phyloP scores from a whole-genome alignment of 495 filamentous ascomycete genomes.

The Talaromyces nanjingensis region DNA sequence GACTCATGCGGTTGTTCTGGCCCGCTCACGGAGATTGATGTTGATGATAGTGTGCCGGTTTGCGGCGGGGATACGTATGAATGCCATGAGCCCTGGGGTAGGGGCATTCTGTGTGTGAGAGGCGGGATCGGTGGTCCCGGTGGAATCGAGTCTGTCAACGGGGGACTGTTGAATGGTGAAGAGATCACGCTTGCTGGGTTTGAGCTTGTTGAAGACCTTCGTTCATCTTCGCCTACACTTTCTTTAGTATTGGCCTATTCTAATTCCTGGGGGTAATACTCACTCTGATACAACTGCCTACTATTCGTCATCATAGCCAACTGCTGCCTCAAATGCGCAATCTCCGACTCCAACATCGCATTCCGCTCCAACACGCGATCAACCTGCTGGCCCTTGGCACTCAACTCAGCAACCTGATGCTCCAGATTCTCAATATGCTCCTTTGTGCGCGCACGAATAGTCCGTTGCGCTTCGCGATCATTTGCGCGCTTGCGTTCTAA shows the following conservation, averaged over 20 bases:
- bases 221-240: conserved; percentile 4
- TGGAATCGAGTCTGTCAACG: conserved; percentile 3
- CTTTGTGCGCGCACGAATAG: conserved; percentile 54
- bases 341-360: conserved; percentile 48
- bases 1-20: not conserved
- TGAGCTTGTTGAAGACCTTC: conserved; percentile 10
- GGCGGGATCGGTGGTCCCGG: conserved; percentile 8
- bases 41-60: not conserved
- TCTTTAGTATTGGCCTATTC: not conserved
- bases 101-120: conserved; percentile 4
- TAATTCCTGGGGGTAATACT: not conserved
- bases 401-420: conserved; percentile 43
- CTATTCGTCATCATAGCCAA: conserved; percentile 18
- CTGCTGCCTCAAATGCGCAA: conserved; percentile 34
- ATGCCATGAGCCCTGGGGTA: conserved; percentile 6
- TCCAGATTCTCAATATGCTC: conserved; percentile 52
- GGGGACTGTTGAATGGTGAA: conserved; percentile 9
- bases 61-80: not conserved
- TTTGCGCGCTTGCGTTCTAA: conserved; percentile 57
- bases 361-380: conserved; percentile 46
- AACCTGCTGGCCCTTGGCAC: conserved; percentile 36
- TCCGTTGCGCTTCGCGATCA: conserved; percentile 56
- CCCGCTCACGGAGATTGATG: not conserved
- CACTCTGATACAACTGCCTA: conserved; percentile 6
- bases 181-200: conserved; percentile 6